Evolutionary conservation across 176 grass and related monocot species (phyloP).

Genomic region (Canna indica): DNA sequence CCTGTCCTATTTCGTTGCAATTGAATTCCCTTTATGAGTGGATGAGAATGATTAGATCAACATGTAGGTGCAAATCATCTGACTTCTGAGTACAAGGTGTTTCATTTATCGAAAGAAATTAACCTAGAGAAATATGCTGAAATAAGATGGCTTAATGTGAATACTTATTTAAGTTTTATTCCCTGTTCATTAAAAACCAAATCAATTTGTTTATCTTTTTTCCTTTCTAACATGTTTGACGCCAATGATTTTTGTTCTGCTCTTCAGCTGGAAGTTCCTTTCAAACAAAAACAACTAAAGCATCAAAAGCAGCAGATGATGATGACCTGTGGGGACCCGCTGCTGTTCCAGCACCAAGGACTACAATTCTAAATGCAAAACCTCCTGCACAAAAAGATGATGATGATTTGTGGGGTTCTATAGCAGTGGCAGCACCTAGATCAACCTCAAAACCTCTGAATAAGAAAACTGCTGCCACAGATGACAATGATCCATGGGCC

Average conservation of each 20-base stretch:
- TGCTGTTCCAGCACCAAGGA: slow-evolving; percentile 46
- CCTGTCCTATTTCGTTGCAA: background rate
- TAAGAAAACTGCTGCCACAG: slow-evolving; percentile 15
- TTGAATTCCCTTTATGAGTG: background rate
- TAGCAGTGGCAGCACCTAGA: slow-evolving; percentile 70
- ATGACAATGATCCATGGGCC: slow-evolving; percentile 68
- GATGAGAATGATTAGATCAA: background rate
- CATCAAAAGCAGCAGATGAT: slow-evolving; percentile 48
- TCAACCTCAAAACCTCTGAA: slow-evolving; percentile 45
- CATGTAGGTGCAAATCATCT: background rate
- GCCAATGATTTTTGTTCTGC: slow-evolving; percentile 3
- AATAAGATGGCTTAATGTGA: background rate
- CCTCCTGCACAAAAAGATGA: slow-evolving; percentile 24
- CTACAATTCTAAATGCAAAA: slow-evolving; percentile 38
- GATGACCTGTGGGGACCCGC: slow-evolving; percentile 69
- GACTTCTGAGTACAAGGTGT: too few relatives aligned
- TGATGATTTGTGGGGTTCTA: slow-evolving; percentile 85
- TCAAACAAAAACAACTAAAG: slow-evolving; percentile 34
- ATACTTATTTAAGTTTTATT: background rate
- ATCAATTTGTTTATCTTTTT: background rate
- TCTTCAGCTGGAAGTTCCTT: slow-evolving; percentile 41
- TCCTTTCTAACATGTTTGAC: background rate
- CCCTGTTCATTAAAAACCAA: background rate
- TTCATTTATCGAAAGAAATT: too few relatives aligned
- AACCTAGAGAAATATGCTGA: background rate